Base-by-base conservation (phyloP, 352 stramenopile species). In the Stramenopiles sp. region DNA sequence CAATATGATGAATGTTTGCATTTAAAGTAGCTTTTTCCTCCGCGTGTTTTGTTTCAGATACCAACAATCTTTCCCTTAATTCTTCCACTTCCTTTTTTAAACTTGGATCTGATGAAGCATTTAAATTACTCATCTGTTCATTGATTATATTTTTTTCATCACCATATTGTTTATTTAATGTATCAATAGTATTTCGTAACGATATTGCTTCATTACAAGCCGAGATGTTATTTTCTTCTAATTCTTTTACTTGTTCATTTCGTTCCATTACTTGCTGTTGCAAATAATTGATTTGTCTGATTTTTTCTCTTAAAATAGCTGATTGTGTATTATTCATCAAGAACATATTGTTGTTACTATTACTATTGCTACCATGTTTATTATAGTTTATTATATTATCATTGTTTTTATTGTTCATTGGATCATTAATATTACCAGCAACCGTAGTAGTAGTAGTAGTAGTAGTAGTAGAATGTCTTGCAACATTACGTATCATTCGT, bases 401-500 rank as follows among this genome's bases (percentile, higher is more conserved):
- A 53, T 53, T 53, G 4, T 53, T 53, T 4, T 13, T 53, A 13
- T 4, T 13, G 38, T 53, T 53, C 4, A 53, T 53, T 53, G 38
- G 13, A 4, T 4, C 4, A 53, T 53, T 53, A 13, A 53, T 13
- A 53, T 13, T 13, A 13, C 38, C 4, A 53, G 4, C 38, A 13
- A 13, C 38, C 4, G 38, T 53, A 53, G 4, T 53, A 13, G 4
- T 13, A 13, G 4, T 13, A 13, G 38, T 4, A 53, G 13, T 13
- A 53, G 13, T 13, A 4, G 13, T 13, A 53, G 4, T 4, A 4
- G 38, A 53, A 53, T 53, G 38, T 1, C 94, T 90, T 0, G 92
- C 91, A 85, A 95, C 96, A 84, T 97, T 97, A 85, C 95, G 90
- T 81, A 97, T 96, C 29, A 86, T 90, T 81, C 97, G 97, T n/a